Percentiles rank a stretch among this genome's conserved stretches.
Conservation (phyloP, 2,329 filamentous ascomycete species). For the Endoconidiophora laricicola region DNA sequence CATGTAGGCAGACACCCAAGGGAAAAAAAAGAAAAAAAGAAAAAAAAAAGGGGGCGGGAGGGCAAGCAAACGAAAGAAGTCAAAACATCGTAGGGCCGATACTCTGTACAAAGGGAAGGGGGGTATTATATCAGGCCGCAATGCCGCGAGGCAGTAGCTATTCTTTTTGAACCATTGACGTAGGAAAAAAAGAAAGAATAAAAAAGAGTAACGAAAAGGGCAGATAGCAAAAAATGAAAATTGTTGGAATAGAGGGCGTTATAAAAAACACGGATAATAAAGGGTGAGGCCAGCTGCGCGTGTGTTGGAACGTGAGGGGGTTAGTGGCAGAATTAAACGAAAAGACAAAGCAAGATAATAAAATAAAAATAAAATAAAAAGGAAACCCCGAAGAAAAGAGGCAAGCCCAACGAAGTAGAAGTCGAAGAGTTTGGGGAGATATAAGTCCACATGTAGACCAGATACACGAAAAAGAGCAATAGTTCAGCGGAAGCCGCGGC, state of each 20-base stretch:
- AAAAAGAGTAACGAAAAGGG: neutral
- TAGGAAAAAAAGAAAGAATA: neutral
- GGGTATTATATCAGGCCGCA: constrained; percentile 1
- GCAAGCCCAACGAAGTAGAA: neutral
- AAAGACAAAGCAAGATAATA: neutral
- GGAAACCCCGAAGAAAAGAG: neutral
- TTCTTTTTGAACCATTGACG: neutral
- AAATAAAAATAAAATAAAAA: neutral
- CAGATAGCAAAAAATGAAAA: neutral
- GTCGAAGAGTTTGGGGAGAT: neutral
- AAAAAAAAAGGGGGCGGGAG: neutral
- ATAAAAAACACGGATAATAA: neutral
- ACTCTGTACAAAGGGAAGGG: neutral
- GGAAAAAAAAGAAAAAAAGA: constrained; percentile 3
- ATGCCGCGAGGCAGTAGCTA: constrained; percentile 3
- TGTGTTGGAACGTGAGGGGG: neutral
- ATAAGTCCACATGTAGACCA: neutral
- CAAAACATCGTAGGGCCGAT: constrained; percentile 5
- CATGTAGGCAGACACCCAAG: neutral
- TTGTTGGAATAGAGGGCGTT: neutral
- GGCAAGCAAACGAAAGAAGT: neutral
- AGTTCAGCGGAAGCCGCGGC: constrained; percentile 1
- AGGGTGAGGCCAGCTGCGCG: too few species aligned
- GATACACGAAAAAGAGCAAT: too few species aligned
- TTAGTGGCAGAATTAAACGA: neutral